Conservation (phyloP, 306 rosid genomes). For the Corylus avellana region DNA sequence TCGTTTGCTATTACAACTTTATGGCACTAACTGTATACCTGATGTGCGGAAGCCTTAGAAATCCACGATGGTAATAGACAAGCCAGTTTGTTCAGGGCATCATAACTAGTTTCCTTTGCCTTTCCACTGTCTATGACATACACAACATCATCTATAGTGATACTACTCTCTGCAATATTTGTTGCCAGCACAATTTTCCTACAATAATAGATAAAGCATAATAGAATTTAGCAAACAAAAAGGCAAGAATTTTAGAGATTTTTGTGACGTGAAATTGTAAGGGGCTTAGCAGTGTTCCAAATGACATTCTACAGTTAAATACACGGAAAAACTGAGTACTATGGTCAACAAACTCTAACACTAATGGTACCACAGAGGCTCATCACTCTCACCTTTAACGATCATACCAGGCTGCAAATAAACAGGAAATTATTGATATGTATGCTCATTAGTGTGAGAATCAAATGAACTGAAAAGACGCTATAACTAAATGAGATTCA, state of each 20-base stretch:
- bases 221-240: no score
- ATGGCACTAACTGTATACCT: constrained; percentile 53
- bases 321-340: no score
- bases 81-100: constrained; percentile 93
- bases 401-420: neutral
- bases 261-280: no score
- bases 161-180: no score
- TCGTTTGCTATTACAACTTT: neutral
- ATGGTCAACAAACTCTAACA: no score
- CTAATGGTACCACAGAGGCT: neutral
- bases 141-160: no score
- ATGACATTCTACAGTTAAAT: no score
- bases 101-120: constrained; percentile 99
- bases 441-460: neutral
- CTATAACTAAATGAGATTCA: neutral
- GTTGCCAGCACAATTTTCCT: no score
- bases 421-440: neutral
- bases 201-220: no score
- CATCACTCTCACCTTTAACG: neutral
- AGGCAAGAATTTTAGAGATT: no score
- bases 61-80: constrained; percentile 95
- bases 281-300: no score
- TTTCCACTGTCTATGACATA: no score
- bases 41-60: constrained; percentile 97
- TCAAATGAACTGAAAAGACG: neutral